phyloP scores from a whole-genome alignment of 352 stramenopile genomes.

The Albugo laibachii region DNA sequence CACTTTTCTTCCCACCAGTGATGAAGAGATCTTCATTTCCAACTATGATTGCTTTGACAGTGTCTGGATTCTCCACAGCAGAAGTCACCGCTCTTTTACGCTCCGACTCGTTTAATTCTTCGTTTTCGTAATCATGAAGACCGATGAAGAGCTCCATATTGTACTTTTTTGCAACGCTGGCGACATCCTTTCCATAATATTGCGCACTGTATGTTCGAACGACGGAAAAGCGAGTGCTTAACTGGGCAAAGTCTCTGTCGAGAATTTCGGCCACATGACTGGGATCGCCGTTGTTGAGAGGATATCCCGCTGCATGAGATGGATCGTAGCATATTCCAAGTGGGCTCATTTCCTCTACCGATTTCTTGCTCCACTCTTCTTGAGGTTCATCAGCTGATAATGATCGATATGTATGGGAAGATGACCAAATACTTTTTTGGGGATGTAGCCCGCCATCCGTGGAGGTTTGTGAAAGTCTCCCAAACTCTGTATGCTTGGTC shows the following conservation, averaged over 20 bases:
- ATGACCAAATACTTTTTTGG: too few species aligned
- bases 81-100: slow-evolving; percentile 19
- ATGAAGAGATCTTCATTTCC: slow-evolving; percentile 18
- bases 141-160: slow-evolving; percentile 32
- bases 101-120: slow-evolving; percentile 22
- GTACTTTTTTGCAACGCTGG: slow-evolving; percentile 22
- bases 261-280: slow-evolving; percentile 11
- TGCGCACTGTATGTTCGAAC: slow-evolving; percentile 43
- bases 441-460: too few species aligned
- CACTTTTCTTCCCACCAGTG: slow-evolving; percentile 1
- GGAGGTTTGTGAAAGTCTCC: too few species aligned
- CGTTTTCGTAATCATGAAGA: slow-evolving; percentile 23
- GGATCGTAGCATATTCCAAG: slow-evolving; percentile 20
- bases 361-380: too few species aligned
- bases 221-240: slow-evolving; percentile 22
- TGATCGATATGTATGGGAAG: too few species aligned
- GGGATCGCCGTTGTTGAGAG: slow-evolving; percentile 9
- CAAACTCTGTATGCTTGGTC: too few species aligned
- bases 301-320: slow-evolving; percentile 32
- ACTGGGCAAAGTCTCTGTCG: slow-evolving; percentile 22
- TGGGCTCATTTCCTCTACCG: neutral
- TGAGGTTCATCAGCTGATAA: too few species aligned
- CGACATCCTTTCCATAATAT: slow-evolving; percentile 23
- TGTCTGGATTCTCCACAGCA: slow-evolving; percentile 20
- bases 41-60: slow-evolving; percentile 24